Conservation (phyloP, 2,329 filamentous ascomycete genomes). For the Aureobasidium sp. region DNA sequence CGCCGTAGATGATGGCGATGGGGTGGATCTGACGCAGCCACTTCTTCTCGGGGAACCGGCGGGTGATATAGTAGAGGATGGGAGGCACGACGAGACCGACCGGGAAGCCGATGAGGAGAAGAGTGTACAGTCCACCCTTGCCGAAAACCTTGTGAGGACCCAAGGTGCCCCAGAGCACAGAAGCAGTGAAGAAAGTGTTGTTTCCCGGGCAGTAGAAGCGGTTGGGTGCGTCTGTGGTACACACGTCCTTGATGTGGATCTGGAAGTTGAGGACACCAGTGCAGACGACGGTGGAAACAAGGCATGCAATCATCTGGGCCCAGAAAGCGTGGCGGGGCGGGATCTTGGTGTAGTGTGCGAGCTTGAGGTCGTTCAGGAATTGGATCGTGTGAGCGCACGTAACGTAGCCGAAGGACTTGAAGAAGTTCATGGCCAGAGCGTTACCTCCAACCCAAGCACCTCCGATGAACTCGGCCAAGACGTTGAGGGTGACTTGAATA, state of each 20-base stretch:
- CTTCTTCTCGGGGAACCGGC: background rate
- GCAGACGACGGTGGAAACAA: background rate
- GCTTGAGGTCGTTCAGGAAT: conserved; percentile 4
- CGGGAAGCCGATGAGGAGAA: background rate
- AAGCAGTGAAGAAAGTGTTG: conserved; percentile 10
- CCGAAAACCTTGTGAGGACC: conserved; percentile 7
- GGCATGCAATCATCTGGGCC: background rate
- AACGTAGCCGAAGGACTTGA: conserved; percentile 3
- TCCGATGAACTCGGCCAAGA: conserved; percentile 5
- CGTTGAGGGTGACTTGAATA: background rate
- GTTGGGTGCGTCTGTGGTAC: background rate
- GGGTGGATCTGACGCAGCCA: conserved; percentile 6
- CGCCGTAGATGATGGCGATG: background rate
- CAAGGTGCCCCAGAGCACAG: conserved; percentile 1
- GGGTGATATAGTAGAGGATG: background rate
- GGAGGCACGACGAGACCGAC: background rate
- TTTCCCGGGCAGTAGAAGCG: conserved; percentile 5
- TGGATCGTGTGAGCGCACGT: conserved; percentile 4
- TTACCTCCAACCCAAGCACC: background rate
- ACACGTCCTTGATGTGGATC: conserved; percentile 8
- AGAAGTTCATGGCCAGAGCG: conserved; percentile 8
- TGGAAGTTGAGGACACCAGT: conserved; percentile 7
- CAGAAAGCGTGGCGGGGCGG: background rate
- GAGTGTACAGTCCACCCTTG: background rate
- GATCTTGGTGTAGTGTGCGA: conserved; percentile 5